Percentiles rank a stretch among this genome's conserved stretches.
Evolutionary conservation across 2,329 filamentous ascomycete genomes (phyloP).

Genomic region (Sclerotiophoma versabilis): DNA sequence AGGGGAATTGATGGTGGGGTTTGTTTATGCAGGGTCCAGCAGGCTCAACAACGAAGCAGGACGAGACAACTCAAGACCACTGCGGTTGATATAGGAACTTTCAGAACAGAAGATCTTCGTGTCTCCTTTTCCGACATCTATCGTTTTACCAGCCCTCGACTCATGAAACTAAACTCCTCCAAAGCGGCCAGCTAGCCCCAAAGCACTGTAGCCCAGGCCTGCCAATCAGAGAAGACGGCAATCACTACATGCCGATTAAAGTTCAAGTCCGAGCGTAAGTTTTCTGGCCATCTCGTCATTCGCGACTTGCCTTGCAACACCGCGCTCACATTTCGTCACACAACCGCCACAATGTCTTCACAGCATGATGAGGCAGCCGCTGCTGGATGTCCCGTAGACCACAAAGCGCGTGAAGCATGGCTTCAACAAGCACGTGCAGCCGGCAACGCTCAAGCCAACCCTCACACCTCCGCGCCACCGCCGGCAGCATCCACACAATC

Average conservation of each 20-base stretch:
- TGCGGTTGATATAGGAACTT: not conserved
- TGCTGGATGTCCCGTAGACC: slow-evolving; percentile 81
- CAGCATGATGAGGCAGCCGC: slow-evolving; percentile 41
- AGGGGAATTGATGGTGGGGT: slow-evolving; percentile 25
- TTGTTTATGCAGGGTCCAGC: slow-evolving; percentile 39
- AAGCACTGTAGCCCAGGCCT: slow-evolving; percentile 9
- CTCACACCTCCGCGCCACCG: slow-evolving; percentile 23
- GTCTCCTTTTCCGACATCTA: slow-evolving; percentile 12
- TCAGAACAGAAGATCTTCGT: not conserved
- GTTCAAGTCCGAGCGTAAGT: slow-evolving; percentile 36
- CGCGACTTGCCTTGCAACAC: slow-evolving; percentile 11
- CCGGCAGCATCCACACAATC: slow-evolving; percentile 3
- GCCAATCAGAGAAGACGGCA: slow-evolving; percentile 30
- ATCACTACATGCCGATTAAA: slow-evolving; percentile 21
- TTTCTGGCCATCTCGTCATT: slow-evolving; percentile 33
- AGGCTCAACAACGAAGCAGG: slow-evolving; percentile 7
- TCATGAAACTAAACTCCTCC: slow-evolving; percentile 10
- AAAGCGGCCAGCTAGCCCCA: slow-evolving; percentile 22
- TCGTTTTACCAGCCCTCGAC: slow-evolving; percentile 9
- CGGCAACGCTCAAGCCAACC: slow-evolving; percentile 32
- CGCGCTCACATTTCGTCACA: slow-evolving; percentile 2
- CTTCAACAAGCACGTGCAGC: slow-evolving; percentile 70
- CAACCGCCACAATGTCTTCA: slow-evolving; percentile 32
- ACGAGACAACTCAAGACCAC: not conserved
- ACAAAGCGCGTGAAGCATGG: slow-evolving; percentile 88